Evolutionary conservation across 495 filamentous ascomycete species (phyloP), one percentile per base, ranked within the genome.

Genomic region (Daldinia decipiens): DNA sequence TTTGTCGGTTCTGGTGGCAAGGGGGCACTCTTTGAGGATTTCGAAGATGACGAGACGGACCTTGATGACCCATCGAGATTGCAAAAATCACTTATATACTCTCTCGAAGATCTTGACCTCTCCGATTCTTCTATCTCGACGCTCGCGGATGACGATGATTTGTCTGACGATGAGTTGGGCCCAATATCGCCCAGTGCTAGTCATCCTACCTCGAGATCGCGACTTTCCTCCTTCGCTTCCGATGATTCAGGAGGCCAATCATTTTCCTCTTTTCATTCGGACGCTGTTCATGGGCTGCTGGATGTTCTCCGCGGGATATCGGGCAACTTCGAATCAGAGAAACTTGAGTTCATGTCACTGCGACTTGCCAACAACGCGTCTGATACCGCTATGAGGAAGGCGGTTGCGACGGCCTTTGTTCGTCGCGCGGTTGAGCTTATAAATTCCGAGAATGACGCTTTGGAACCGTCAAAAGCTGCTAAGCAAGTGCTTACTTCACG

Each of bases 291-390:
- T 72, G 95, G 92, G 67, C 86, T 98, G 29, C 86, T 94, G 51
- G 93, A 97, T 73, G 89, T 93, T 45, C 83, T 99, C 39, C 82
- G 82, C 43, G 80, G 77, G 2, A 79, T 77, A 32, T 88, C 88
- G 60, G 89, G 91, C 56, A 87, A 92, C 43, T 88, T 93, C n/a
- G 92, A 95, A 74, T 91, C 91, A 11, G 93, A 95, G 8, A 90
- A 92, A 71, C 84, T 98, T 11, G 95, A 99, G 77, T 89, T 99
- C 45, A 95, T 91, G 81, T 90, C 92, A 71, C 85, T 97, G 38
- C 89, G 94, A 5, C 92, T 99, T 81, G 91, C 88, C 24, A 91
- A 90, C 67, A 93, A 99, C 75, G 96, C 95, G 5, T 92, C 91
- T 2, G 94, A 97, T 70, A 85, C 90, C 72, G 89, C 94, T 77